Conservation (phyloP, 1,139 yeast species). For the Suhomyces kunorum region DNA sequence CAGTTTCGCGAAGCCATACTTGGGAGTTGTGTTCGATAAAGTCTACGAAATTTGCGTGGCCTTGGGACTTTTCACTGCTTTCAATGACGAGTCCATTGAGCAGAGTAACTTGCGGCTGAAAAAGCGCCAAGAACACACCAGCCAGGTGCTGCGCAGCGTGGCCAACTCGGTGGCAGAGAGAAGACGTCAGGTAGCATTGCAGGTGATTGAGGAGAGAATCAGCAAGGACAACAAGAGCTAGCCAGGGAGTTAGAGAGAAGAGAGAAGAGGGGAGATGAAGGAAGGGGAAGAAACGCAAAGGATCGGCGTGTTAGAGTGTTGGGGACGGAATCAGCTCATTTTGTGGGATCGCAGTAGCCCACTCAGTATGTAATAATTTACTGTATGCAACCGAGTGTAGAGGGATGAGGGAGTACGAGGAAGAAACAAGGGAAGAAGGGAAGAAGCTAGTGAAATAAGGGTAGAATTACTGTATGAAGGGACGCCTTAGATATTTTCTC, state of each 20-base stretch:
- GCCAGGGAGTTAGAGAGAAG: neutral
- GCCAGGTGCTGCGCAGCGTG: slow-evolving; percentile 39
- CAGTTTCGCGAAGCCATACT: slow-evolving; percentile 48
- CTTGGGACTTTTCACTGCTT: slow-evolving; percentile 61
- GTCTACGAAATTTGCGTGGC: slow-evolving; percentile 56
- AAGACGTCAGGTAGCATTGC: slow-evolving; percentile 81
- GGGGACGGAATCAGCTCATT: neutral
- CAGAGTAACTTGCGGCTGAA: slow-evolving; percentile 72
- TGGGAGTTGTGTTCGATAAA: slow-evolving; percentile 55
- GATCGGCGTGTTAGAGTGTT: too few relatives aligned
- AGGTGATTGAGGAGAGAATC: slow-evolving; percentile 77
- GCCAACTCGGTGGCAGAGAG: slow-evolving; percentile 75
- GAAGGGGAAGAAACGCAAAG: too few relatives aligned
- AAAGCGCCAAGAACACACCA: slow-evolving; percentile 52
- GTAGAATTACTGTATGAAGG: too few relatives aligned
- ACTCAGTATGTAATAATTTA: neutral
- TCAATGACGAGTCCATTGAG: slow-evolving; percentile 69
- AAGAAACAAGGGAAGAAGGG: too few relatives aligned
- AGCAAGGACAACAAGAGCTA: slow-evolving; percentile 26
- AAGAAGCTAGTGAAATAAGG: too few relatives aligned
- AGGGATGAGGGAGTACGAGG: neutral
- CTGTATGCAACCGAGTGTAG: neutral
- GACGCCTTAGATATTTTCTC: too few relatives aligned
- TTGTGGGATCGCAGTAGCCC: neutral
- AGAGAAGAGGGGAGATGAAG: neutral